Evolutionary conservation across 2,329 filamentous ascomycete species (phyloP).

Genomic region (Parafenestella ontariensis): DNA sequence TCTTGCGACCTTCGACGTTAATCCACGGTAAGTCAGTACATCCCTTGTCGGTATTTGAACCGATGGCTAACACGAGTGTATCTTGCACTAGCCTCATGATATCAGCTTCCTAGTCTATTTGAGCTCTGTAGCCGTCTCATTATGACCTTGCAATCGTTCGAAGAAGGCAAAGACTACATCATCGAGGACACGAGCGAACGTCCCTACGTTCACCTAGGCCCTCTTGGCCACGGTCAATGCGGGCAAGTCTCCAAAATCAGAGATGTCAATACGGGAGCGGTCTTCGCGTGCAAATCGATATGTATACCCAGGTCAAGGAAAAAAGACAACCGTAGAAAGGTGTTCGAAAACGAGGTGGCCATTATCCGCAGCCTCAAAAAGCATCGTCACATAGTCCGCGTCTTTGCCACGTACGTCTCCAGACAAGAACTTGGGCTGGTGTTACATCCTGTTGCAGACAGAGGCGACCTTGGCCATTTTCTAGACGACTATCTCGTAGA

Average conservation of each 20-base stretch:
- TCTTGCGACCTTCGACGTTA: too few species aligned
- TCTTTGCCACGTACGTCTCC: slow-evolving; percentile 16
- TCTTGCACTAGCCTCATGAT: too few species aligned
- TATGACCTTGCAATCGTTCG: background rate
- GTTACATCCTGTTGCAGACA: slow-evolving; percentile 22
- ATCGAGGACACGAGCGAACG: background rate
- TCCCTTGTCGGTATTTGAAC: too few species aligned
- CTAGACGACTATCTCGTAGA: background rate
- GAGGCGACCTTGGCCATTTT: slow-evolving; percentile 21
- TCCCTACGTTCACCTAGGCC: background rate
- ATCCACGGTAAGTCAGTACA: too few species aligned
- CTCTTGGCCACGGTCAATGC: background rate
- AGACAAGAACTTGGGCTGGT: slow-evolving; percentile 15
- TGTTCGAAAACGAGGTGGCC: slow-evolving; percentile 15
- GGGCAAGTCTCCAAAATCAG: background rate
- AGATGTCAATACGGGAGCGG: background rate
- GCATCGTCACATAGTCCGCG: slow-evolving; percentile 17
- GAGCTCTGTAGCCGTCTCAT: too few species aligned
- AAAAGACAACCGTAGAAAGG: background rate
- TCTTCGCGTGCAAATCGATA: background rate
- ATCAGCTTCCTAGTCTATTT: too few species aligned
- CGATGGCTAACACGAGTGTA: too few species aligned
- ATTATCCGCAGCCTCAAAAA: slow-evolving; percentile 14
- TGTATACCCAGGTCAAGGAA: background rate
- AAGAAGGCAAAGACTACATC: background rate